phyloP scores from a whole-genome alignment of 306 rosid species.

The Glycine tomentella region DNA sequence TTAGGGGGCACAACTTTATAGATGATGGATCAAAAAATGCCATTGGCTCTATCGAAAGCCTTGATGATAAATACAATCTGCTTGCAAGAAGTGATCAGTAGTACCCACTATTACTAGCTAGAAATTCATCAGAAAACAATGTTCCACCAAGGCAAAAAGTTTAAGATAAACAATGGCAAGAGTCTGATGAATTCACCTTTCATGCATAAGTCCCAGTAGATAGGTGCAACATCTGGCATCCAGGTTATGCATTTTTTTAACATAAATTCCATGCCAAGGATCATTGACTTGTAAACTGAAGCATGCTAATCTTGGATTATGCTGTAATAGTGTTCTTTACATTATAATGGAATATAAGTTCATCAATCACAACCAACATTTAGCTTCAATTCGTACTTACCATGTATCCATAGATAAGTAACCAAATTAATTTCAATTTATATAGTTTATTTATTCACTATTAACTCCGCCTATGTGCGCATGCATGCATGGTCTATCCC shows the following conservation, averaged over 20 bases:
- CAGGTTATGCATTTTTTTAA: neutral
- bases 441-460: too few relatives aligned
- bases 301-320: conserved; percentile 26
- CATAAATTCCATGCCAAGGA: neutral
- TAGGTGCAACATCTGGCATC: conserved; percentile 23
- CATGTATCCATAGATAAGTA: conserved; percentile 9
- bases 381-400: neutral
- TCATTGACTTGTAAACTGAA: conserved; percentile 22
- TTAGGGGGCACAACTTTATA: neutral
- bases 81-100: neutral
- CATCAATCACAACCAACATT: conserved; percentile 19
- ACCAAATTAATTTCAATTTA: conserved; percentile 27
- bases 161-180: conserved; percentile 24
- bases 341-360: conserved; percentile 2
- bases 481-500: too few relatives aligned
- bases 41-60: conserved; percentile 18
- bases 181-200: neutral
- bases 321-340: conserved; percentile 6
- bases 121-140: conserved; percentile 26
- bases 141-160: conserved; percentile 18
- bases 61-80: conserved; percentile 25
- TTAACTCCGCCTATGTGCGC: too few relatives aligned
- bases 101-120: conserved; percentile 7
- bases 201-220: conserved; percentile 2
- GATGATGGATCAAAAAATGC: conserved; percentile 23